Percentiles rank a stretch among this genome's conserved stretches.
Conservation (phyloP, 2,329 filamentous ascomycete genomes). For the Aspergillus sclerotialis region DNA sequence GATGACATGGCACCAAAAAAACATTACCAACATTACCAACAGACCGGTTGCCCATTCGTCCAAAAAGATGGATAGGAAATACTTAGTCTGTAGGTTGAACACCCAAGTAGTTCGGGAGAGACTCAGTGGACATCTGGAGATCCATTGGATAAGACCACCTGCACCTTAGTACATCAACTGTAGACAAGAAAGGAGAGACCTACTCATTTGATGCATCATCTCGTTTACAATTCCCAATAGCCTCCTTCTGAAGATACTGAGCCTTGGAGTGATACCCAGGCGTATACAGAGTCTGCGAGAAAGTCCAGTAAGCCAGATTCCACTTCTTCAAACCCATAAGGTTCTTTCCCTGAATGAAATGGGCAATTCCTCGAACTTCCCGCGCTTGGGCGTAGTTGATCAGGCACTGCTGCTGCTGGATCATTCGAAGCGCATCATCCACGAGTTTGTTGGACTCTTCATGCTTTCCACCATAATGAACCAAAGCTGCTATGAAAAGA, state of each 20-base stretch:
- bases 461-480: conserved; percentile 7
- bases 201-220: conserved; percentile 1
- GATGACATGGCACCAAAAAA: too few relatives aligned
- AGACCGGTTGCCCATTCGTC: too few relatives aligned
- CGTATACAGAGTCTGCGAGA: conserved; percentile 8
- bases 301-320: conserved; percentile 10
- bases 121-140: not conserved
- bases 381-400: not conserved
- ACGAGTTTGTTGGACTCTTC: conserved; percentile 7
- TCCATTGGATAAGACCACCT: not conserved
- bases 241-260: conserved; percentile 7
- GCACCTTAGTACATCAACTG: not conserved
- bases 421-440: conserved; percentile 4
- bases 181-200: conserved; percentile 4
- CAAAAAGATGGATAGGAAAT: not conserved
- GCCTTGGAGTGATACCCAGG: conserved; percentile 13
- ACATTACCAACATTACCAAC: too few relatives aligned
- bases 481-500: conserved; percentile 9
- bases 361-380: conserved; percentile 9
- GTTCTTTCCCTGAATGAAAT: conserved; percentile 13
- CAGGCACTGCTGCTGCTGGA: conserved; percentile 1
- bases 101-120: not conserved
- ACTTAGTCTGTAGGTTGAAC: not conserved
- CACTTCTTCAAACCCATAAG: conserved; percentile 9
- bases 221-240: conserved; percentile 5